Base-by-base conservation (phyloP, 768 basidiomycete genomes). In the Cubamyces sp. region DNA sequence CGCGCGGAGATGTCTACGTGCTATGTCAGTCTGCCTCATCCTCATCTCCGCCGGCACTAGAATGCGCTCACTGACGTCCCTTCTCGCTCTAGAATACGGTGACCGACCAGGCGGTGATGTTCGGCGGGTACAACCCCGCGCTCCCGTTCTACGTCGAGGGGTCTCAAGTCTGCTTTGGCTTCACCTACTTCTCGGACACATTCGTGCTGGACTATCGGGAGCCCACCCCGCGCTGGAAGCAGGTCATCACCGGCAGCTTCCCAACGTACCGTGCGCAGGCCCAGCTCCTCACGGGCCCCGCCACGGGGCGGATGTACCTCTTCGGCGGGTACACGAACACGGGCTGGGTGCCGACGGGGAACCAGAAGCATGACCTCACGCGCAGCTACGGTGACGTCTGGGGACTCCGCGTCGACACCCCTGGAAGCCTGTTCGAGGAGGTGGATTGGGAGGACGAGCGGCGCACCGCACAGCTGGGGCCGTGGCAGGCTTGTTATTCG, bases 301-400 rank as follows among this genome's bases (percentile, higher is more conserved):
- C 60, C n/a, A 75, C 74, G 15, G 77, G 79, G 1, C 73, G 72
- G 53, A 73, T 68, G 5, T 79, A 73, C 66, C 68, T 78, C 16
- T 79, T 75, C 45, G 76, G 78, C 21, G 78, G 78, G 2, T 79
- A 78, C 68, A 76, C 75, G 34, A 80, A 78, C 67, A 70, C 70
- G 19, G 70, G 76, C 47, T 78, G 69, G 61, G 75, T 79, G 12
- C 75, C 74, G 1, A 68, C 69, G 9, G 68, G 73, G 1, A 71
- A 71, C 34, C 65, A 68, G 2, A 71, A 71, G 39, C 66, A 69
- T 34, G 62, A 54, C 15, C 41, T 73, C 30, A 68, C 76, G 19
- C 66, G 72, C 6, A 69, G 67, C 5, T 78, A 77, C 57, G 70
- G 73, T 3, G 78, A 79, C 64, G 40, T 81, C 16, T 79, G 78